Evolutionary conservation across 2,329 filamentous ascomycete species (phyloP).

Genomic region (Colletotrichum endophyticum): DNA sequence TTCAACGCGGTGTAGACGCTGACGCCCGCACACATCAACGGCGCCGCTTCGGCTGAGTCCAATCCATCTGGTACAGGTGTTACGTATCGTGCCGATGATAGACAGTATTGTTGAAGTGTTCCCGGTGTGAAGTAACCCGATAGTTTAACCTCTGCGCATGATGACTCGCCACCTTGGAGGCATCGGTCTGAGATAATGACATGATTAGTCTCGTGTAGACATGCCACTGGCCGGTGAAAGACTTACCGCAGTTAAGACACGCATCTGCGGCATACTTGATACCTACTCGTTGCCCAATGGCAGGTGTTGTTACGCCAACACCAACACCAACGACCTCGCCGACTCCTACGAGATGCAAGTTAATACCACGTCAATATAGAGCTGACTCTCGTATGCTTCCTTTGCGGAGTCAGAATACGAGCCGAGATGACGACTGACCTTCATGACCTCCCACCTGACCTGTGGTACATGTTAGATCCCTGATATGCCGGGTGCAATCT

Average conservation of each 20-base stretch:
- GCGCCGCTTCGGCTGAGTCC: slow-evolving; percentile 46
- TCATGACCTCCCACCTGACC: slow-evolving; percentile 26
- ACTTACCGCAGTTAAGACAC: slow-evolving; percentile 24
- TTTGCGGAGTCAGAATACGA: not conserved
- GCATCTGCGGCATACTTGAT: slow-evolving; percentile 27
- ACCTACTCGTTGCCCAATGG: slow-evolving; percentile 21
- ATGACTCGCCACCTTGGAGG: slow-evolving; percentile 25
- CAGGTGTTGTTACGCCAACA: slow-evolving; percentile 13
- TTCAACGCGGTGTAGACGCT: slow-evolving; percentile 66
- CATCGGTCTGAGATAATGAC: slow-evolving; percentile 17
- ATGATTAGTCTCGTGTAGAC: not conserved
- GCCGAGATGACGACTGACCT: not conserved
- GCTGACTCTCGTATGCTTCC: not conserved
- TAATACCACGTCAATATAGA: not conserved
- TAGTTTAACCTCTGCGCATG: slow-evolving; percentile 23
- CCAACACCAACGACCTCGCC: slow-evolving; percentile 23
- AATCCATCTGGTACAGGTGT: slow-evolving; percentile 43
- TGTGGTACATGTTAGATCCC: slow-evolving; percentile 1
- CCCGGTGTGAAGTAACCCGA: slow-evolving; percentile 30
- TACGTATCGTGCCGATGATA: slow-evolving; percentile 41
- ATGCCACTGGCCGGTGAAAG: accelerated
- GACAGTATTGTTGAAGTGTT: slow-evolving; percentile 28
- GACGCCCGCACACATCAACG: slow-evolving; percentile 71
- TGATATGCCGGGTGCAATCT: not conserved
- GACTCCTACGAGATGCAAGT: not conserved